These are phyloP conservation scores for Theobroma cacao DNA, from an alignment of 345 rosid species.

Conservation along the genomic window DNA sequence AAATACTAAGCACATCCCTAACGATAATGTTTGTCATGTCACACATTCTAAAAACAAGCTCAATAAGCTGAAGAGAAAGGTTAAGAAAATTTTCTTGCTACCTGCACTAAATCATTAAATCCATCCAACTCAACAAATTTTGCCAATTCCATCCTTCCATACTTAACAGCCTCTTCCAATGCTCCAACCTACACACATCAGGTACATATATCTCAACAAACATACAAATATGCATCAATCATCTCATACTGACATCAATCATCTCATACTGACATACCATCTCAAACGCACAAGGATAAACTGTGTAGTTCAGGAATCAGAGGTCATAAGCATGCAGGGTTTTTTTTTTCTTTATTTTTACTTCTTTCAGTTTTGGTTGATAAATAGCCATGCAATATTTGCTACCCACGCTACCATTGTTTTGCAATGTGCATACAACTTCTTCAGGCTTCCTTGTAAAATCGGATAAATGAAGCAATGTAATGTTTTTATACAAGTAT, in stretches of 20 bases:
- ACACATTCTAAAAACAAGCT: background rate
- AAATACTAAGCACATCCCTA: background rate
- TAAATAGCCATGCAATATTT: background rate
- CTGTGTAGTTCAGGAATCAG: background rate
- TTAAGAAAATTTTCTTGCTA: slow-evolving; percentile 21
- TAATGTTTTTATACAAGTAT: background rate
- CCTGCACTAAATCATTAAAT: slow-evolving; percentile 70
- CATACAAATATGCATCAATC: background rate
- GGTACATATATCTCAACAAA: background rate
- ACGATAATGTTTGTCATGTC: background rate
- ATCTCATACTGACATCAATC: background rate
- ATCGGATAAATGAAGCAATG: background rate
- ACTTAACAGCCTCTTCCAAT: slow-evolving; percentile 73
- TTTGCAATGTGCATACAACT: background rate
- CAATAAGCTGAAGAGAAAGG: background rate
- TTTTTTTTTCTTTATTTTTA: background rate
- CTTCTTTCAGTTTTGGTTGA: background rate
- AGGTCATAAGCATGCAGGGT: background rate
- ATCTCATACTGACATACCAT: background rate
- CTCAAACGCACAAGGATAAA: background rate
- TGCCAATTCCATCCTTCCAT: slow-evolving; percentile 71
- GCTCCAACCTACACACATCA: slow-evolving; percentile 55
- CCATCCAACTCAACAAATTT: slow-evolving; percentile 56
- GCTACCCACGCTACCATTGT: background rate
- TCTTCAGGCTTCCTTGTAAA: background rate